Evolutionary conservation across 2,329 filamentous ascomycete species (phyloP), one percentile per base, ranked within the genome.

Genomic region (Pezicula radicicola): DNA sequence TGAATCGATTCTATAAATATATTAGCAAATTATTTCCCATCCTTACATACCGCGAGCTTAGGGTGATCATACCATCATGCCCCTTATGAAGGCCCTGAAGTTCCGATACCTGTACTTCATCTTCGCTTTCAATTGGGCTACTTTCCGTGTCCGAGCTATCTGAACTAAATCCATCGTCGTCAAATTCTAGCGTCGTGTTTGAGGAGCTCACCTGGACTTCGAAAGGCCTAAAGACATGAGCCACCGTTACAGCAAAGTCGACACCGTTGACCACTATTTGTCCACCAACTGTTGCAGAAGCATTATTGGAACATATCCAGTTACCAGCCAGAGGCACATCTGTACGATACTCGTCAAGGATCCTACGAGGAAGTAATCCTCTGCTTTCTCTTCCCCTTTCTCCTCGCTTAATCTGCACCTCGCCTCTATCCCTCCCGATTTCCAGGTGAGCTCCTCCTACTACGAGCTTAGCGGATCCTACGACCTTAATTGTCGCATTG

Each of bases 401-500:
- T 50, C 55, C 39, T 54, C 68, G 62, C 44, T 73, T 72, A 56
- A 84, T 78, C 56, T 78, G 83, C 59, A 86, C 80, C 60, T 84
- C 81, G 21, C 81, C 80, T 36, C 81, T 81, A 46, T 83, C 78
- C 37, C 53, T 65, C 6, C 42, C 71, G 63, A 79, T 83, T 58
- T 80, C 75, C 60, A 86, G 83, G 63, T 83, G 78, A 9, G 81
- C 73, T 27, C 77, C 76, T 36, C 77, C 77, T 25, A 84, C 73
- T 56, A 78, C 76, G 51, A 86, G 75, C 19, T 77, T 72, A n/a
- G 80, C 76, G 30, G 72, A 72, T 12, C 79, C 80, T 21, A 75
- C 78, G 44, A 86, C 73, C 57, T 80, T 80, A 64, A 86, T 84
- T 15, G 80, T 85, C 51, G 84, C 72, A 55, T 84, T 80, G 36